These are phyloP conservation scores for Entomortierella parvispora DNA, from an alignment of 192 early-diverging fungal genomes.

Conservation along the genomic window DNA sequence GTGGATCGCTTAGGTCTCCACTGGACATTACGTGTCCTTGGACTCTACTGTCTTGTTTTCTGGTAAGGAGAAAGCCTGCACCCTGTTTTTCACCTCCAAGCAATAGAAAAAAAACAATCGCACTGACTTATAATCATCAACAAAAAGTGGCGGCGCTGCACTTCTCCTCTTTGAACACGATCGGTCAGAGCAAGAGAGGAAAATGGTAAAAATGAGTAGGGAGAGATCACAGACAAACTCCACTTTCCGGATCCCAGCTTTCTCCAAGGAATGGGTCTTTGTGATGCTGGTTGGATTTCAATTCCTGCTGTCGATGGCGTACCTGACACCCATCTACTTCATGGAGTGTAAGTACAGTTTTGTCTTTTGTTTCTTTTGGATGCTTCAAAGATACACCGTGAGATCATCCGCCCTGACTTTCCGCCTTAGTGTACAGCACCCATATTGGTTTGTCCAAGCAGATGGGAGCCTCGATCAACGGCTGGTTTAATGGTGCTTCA, in stretches of 20 bases:
- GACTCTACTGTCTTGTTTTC: constrained; percentile 63
- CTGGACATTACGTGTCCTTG: constrained; percentile 69
- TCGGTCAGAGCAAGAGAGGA: neutral
- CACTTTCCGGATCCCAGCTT: neutral
- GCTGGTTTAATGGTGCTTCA: constrained; percentile 41
- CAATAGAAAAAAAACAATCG: neutral
- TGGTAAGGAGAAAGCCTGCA: constrained; percentile 5
- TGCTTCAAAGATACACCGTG: neutral
- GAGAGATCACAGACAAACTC: neutral
- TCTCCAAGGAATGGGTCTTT: constrained; percentile 11
- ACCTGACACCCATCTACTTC: constrained; percentile 29
- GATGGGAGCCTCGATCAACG: constrained; percentile 21
- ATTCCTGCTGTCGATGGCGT: constrained; percentile 23
- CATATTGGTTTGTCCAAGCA: constrained; percentile 30
- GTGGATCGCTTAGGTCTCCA: constrained; percentile 62
- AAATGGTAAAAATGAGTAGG: neutral
- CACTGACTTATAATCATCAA: neutral
- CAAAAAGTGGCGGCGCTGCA: constrained; percentile 12
- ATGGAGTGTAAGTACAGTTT: constrained; percentile 23
- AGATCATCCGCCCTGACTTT: neutral
- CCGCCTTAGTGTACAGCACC: constrained; percentile 25
- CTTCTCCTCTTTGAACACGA: constrained; percentile 20
- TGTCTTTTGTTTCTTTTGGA: neutral
- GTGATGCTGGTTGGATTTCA: constrained; percentile 12
- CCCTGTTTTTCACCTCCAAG: neutral